phyloP scores from a whole-genome alignment of 805 yeast species.

The Candida sonorensis region DNA sequence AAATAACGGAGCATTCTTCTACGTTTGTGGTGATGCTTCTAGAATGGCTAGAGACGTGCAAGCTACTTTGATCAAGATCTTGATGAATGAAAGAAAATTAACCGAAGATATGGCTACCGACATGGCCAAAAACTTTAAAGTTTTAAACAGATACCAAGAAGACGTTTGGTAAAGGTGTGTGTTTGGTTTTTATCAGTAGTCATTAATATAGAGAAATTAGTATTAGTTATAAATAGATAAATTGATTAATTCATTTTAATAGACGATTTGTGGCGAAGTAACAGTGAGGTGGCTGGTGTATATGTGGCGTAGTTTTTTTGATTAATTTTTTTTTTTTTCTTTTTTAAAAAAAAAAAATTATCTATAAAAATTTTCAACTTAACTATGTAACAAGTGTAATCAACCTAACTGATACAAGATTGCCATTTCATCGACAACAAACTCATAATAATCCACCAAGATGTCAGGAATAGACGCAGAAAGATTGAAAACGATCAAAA shows the following conservation, averaged over 20 bases:
- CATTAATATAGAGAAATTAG: no score
- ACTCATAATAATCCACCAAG: not conserved
- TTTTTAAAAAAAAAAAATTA: no score
- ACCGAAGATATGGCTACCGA: constrained; percentile 66
- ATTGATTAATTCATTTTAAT: no score
- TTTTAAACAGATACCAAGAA: constrained; percentile 88
- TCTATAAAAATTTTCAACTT: no score
- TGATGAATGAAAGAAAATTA: constrained; percentile 57
- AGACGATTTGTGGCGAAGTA: no score
- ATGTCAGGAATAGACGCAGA: constrained; percentile 31
- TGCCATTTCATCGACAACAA: no score
- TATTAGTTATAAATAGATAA: no score
- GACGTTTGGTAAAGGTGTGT: constrained; percentile 98
- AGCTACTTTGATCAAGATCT: constrained; percentile 53
- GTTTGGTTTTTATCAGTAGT: no score
- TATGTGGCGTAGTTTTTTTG: no score
- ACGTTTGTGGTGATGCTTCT: constrained; percentile 96
- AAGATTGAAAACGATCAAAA: constrained; percentile 45
- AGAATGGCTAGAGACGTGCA: constrained; percentile 95
- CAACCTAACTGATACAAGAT: not conserved
- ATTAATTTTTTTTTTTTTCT: no score
- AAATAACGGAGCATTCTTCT: constrained; percentile 71
- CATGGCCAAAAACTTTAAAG: constrained; percentile 68
- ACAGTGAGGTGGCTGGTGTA: no score
- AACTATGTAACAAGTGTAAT: no score